These are phyloP conservation scores for Pholiota molesta DNA, from an alignment of 768 basidiomycete genomes.

Conservation along the genomic window DNA sequence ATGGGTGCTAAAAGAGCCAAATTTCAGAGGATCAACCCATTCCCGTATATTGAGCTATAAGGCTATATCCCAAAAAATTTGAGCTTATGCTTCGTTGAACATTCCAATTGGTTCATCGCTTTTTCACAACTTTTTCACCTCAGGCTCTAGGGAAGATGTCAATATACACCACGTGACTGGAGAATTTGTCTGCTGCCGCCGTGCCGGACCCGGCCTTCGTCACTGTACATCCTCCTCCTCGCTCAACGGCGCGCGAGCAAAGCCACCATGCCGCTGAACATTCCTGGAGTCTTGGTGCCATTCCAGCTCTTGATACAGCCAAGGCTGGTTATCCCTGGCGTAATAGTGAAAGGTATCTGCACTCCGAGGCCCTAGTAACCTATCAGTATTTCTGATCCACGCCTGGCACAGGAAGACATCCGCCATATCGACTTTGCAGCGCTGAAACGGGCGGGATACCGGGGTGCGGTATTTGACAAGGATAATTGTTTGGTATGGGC, in stretches of 20 bases:
- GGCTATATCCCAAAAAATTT: no score
- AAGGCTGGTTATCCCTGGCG: constrained; percentile 64
- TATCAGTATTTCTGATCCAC: background rate
- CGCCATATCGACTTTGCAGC: constrained; percentile 80
- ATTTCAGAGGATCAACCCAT: no score
- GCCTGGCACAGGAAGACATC: constrained; percentile 69
- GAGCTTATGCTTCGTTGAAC: no score
- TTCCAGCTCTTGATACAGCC: constrained; percentile 73
- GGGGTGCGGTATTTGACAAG: constrained; percentile 95
- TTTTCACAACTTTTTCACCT: background rate
- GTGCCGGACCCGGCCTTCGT: background rate
- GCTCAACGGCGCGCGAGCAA: background rate
- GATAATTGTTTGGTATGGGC: constrained; percentile 89
- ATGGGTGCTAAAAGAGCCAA: background rate
- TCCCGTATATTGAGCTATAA: no score
- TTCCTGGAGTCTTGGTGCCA: constrained; percentile 70
- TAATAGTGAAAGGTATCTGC: constrained; percentile 64
- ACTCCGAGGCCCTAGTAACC: background rate
- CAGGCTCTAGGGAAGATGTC: background rate
- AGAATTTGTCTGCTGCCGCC: no score
- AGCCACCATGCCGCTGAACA: constrained; percentile 66
- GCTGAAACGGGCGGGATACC: constrained; percentile 75
- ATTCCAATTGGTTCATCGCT: no score
- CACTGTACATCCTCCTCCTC: background rate
- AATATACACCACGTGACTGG: background rate